phyloP scores from a whole-genome alignment of 306 rosid species.

The Bauhinia variegata region DNA sequence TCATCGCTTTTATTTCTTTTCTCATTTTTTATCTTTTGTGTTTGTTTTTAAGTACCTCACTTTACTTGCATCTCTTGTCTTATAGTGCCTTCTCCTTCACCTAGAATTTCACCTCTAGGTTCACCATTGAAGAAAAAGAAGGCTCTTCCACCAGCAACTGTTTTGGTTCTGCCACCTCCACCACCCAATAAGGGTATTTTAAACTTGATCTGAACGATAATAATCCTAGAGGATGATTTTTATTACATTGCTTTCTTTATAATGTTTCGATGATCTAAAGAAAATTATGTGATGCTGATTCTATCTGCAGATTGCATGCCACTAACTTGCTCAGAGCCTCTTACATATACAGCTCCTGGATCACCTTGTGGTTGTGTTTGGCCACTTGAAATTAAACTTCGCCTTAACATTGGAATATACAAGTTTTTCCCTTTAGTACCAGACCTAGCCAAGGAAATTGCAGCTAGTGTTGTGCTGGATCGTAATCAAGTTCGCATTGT shows the following conservation, averaged over 20 bases:
- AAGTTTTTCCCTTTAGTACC: slow-evolving; percentile 76
- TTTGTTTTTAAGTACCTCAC: background rate
- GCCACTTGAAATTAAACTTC: slow-evolving; percentile 86
- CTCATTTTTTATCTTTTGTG: background rate
- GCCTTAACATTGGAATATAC: slow-evolving; percentile 63
- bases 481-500: slow-evolving; percentile 85
- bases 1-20: background rate
- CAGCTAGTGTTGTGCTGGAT: slow-evolving; percentile 67
- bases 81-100: slow-evolving; percentile 50
- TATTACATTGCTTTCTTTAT: background rate
- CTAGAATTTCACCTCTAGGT: slow-evolving; percentile 46
- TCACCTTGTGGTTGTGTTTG: slow-evolving; percentile 83
- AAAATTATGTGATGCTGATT: slow-evolving; percentile 19
- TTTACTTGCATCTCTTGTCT: slow-evolving; percentile 19
- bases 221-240: slow-evolving; percentile 14
- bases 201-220: slow-evolving; percentile 16
- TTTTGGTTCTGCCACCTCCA: slow-evolving; percentile 59
- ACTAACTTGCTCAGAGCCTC: slow-evolving; percentile 78
- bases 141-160: slow-evolving; percentile 49
- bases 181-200: slow-evolving; percentile 60
- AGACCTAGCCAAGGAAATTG: slow-evolving; percentile 76
- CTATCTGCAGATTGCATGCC: slow-evolving; percentile 68
- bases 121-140: slow-evolving; percentile 41
- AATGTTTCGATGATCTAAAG: slow-evolving; percentile 29
- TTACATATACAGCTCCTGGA: slow-evolving; percentile 82